Evolutionary conservation across 805 yeast species (phyloP).

Genomic region (Wickerhamomyces bisporus): DNA sequence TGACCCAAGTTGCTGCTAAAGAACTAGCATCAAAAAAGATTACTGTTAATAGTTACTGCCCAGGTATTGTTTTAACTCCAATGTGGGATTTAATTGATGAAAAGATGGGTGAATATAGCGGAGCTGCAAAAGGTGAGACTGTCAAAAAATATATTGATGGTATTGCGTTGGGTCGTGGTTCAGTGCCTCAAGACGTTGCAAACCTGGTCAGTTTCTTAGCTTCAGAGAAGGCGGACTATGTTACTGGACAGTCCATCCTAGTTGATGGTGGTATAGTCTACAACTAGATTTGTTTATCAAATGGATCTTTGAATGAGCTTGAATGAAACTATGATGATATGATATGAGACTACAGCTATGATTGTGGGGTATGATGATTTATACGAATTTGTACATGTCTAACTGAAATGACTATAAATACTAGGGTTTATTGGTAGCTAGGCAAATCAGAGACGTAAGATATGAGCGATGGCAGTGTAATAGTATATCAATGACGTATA

Average conservation of each 20-base stretch:
- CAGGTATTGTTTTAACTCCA: slow-evolving; percentile 37
- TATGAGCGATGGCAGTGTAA: too few species aligned
- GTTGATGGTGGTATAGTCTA: slow-evolving; percentile 34
- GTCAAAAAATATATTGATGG: slow-evolving; percentile 21
- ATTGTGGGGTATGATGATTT: too few species aligned
- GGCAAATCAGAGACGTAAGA: too few species aligned
- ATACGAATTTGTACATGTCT: too few species aligned
- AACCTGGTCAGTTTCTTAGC: slow-evolving; percentile 31
- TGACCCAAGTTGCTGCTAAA: slow-evolving; percentile 34
- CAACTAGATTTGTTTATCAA: too few species aligned
- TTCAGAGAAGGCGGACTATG: slow-evolving; percentile 29
- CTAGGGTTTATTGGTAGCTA: too few species aligned
- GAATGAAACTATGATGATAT: too few species aligned
- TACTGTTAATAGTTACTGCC: slow-evolving; percentile 35
- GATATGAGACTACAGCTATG: too few species aligned
- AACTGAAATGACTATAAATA: too few species aligned
- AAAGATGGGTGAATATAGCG: slow-evolving; percentile 20
- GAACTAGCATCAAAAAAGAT: slow-evolving; percentile 32
- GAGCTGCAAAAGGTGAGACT: slow-evolving; percentile 25
- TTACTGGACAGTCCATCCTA: slow-evolving; percentile 31
- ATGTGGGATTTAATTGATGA: slow-evolving; percentile 30
- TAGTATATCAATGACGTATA: too few species aligned
- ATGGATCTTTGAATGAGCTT: too few species aligned
- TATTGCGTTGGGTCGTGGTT: slow-evolving; percentile 31
- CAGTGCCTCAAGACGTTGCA: slow-evolving; percentile 32